These are phyloP conservation scores for Chaetomidium leptoderma DNA, from an alignment of 495 filamentous ascomycete genomes.

Conservation along the genomic window DNA sequence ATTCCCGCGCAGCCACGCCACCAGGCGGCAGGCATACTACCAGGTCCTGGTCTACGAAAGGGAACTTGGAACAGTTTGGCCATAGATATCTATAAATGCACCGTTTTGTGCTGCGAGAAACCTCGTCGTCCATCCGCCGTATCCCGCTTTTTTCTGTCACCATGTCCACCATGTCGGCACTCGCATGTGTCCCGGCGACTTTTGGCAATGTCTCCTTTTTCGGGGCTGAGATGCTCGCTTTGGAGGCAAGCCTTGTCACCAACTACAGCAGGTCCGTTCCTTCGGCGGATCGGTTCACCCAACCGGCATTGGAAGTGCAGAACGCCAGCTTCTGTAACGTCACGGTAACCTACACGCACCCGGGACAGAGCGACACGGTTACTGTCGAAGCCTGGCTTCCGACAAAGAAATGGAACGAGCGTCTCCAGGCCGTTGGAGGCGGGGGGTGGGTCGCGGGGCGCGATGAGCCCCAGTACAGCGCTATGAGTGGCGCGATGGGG, in stretches of 20 bases:
- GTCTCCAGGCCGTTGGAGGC: conserved; percentile 43
- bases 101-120: too few species aligned
- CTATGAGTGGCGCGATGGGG: conserved; percentile 22
- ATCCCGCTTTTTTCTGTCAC: too few species aligned
- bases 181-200: too few species aligned
- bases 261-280: conserved; percentile 19
- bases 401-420: conserved; percentile 37
- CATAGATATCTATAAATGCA: too few species aligned
- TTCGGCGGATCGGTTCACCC: background rate
- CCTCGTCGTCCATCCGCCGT: too few species aligned
- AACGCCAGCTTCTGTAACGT: conserved; percentile 44
- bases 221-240: conserved; percentile 18
- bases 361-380: conserved; percentile 38
- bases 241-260: conserved; percentile 18
- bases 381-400: conserved; percentile 39
- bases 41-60: too few species aligned
- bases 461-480: conserved; percentile 12
- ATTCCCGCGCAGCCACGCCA: too few species aligned
- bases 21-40: too few species aligned
- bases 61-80: too few species aligned
- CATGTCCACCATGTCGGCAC: too few species aligned
- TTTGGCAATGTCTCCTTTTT: too few species aligned
- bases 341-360: conserved; percentile 43
- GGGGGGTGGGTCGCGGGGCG: conserved; percentile 39
- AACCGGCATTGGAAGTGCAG: conserved; percentile 11